Evolutionary conservation across 2,329 filamentous ascomycete genomes (phyloP), one percentile per base, ranked within the genome.

Genomic region (Chaetomium sp.): DNA sequence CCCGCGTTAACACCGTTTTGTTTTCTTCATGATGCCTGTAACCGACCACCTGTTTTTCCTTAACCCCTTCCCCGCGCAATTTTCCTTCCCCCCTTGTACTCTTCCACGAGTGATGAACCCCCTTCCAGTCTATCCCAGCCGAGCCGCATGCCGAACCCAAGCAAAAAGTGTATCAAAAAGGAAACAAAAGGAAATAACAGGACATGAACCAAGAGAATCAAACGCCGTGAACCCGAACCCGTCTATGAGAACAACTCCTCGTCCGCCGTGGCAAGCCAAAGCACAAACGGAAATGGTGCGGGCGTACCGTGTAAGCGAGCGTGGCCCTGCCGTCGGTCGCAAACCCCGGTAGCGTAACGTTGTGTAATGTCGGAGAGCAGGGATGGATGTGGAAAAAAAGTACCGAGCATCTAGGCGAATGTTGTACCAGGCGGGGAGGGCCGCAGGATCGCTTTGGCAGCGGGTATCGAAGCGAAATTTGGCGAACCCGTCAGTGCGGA

Each of bases 381-480:
- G 55, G 55, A 31, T 58, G 16, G 23, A 8, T 19, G 29, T 19
- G 6, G 60, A 47, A 13, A 53, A 47, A 60, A 63, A 61, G 64
- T 61, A 63, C 60, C 64, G 29, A 63, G 31, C 64, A 59, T 54
- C 42, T 62, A 59, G 63, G 25, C 25, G 19, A 38, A 50, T 47
- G 45, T 7, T 47, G 59, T 62, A 57, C n/a, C 47, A 58, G n/a
- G 31, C 42, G 29, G 63, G 63, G 57, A 58, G 16, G 21, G 25
- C 59, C 59, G 59, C 63, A 62, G 63, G 63, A 62, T 62, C 54
- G 63, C 59, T 54, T 65, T 55, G 55, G 54, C 55, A 53, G 49
- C 63, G 59, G 63, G 59, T 59, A 62, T 55, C 54, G 55, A 62
- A 60, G 60, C 59, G 64, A 65, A 35, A 60, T 65, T 65, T 65